Base-by-base conservation (phyloP, 2,329 filamentous ascomycete genomes). In the Clarireedia paspali region DNA sequence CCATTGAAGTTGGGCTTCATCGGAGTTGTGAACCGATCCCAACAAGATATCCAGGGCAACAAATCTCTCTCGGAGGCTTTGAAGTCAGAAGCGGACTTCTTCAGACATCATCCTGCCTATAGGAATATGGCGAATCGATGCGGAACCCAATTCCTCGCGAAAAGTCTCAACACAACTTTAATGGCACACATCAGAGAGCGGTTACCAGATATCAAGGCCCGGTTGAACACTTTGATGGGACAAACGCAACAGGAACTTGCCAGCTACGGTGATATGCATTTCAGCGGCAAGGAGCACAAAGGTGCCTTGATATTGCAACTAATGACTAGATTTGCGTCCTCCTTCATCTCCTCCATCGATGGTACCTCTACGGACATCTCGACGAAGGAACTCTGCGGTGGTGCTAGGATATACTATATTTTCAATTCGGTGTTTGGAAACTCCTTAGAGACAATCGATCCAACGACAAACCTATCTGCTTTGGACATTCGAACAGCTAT, bases 321-420 rank as follows among this genome's bases (percentile, higher is more conserved):
- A 56, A 99, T 99, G 94, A 99, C 94, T 12, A 88, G 94, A 42
- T 99, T 99, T 67, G 94, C 94, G 9, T 94, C 90, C 3, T 96
- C 91, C 0, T 99, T 99, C 73, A 97, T 96, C 68, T 92, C 94
- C 5, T 97, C 94, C 12, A 99, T 99, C 60, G 94, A 99, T 69
- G 94, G 94, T 77, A 99, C 94, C 6, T 97, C 92, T 5, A 96
- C 91, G 14, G 92, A 99, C 70, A 99, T 99, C 60, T 97, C 94
- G 17, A 99, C 94, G 39, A 97, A 99, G 73, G 94, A 69, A 40
- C 63, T 69, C 34, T 69, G 67, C 56, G 67, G 67, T 45, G 67
- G 67, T 55, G 67, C 67, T 17, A 64, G 67, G 47, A 69, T 69
- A 44, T 69, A 69, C 50, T 69, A 69, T 39, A 69, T 69, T 20